phyloP scores from a whole-genome alignment of 305 asterid species.

The Fraxinus latifolia region DNA sequence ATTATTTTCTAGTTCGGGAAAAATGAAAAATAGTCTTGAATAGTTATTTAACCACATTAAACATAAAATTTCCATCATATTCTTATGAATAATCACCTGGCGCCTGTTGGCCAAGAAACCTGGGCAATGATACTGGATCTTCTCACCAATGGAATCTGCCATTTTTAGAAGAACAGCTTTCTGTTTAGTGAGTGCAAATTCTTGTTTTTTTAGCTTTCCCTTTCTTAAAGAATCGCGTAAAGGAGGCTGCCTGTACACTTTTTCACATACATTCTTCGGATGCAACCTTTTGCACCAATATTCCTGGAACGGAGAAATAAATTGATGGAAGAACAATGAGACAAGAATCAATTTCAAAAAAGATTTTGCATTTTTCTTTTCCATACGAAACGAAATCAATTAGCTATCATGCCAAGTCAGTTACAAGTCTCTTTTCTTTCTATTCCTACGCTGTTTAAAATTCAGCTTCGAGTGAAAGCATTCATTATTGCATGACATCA shows the following conservation, averaged over 20 bases:
- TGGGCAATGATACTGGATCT: conserved; percentile 78
- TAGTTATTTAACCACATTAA: conserved; percentile 6
- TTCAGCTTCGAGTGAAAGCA: background rate
- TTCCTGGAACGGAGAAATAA: conserved; percentile 48
- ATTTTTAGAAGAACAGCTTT: conserved; percentile 67
- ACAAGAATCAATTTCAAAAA: conserved; percentile 2
- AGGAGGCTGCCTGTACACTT: conserved; percentile 97
- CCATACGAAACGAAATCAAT: background rate
- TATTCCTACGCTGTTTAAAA: conserved; percentile 5
- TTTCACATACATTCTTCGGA: conserved; percentile 95
- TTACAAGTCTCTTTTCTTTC: background rate
- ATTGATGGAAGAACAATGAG: conserved; percentile 9
- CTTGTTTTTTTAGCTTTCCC: conserved; percentile 89
- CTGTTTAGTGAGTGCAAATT: conserved; percentile 71
- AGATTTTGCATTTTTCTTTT: conserved; percentile 9
- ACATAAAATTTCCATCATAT: conserved; percentile 15
- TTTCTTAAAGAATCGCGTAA: conserved; percentile 85
- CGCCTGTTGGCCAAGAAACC: conserved; percentile 94
- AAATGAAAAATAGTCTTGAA: conserved; percentile 1
- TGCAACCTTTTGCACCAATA: conserved; percentile 96
- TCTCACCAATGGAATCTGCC: conserved; percentile 91
- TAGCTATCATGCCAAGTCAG: background rate
- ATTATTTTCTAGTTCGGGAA: background rate
- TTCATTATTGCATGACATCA: conserved; percentile 9
- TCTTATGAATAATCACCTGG: conserved; percentile 62